Conservation (phyloP, 306 rosid genomes). For the Comarum palustre region DNA sequence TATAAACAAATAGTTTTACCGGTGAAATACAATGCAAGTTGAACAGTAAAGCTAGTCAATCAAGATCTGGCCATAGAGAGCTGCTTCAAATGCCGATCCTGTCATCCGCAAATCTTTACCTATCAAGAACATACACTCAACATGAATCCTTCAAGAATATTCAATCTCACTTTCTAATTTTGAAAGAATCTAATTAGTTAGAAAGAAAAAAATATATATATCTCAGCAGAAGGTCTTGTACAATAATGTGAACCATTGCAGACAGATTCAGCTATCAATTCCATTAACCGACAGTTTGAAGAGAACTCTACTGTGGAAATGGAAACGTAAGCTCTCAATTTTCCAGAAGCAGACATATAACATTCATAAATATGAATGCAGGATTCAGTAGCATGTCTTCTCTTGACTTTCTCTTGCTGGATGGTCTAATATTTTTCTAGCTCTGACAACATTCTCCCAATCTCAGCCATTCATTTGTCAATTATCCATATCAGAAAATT, state of each 20-base stretch:
- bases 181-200: not conserved
- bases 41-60: not conserved
- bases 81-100: not conserved
- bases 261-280: not conserved
- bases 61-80: not conserved
- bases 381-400: conserved; percentile 35
- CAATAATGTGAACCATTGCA: conserved; percentile 10
- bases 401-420: conserved; percentile 17
- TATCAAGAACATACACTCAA: not conserved
- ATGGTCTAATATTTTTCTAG: not conserved
- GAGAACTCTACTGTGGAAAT: conserved; percentile 24
- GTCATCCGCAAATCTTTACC: not conserved
- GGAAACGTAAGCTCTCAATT: conserved; percentile 38
- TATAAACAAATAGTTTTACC: not conserved
- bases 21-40: not conserved
- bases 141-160: not conserved
- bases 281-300: not conserved
- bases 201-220: not conserved
- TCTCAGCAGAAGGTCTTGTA: not conserved
- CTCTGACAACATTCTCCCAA: conserved; percentile 52
- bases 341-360: conserved; percentile 35
- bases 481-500: not conserved
- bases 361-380: conserved; percentile 47
- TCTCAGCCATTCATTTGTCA: conserved; percentile 38
- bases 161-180: not conserved